Base-by-base conservation (phyloP, 805 yeast genomes). In the Kodamaea neixiangensis region DNA sequence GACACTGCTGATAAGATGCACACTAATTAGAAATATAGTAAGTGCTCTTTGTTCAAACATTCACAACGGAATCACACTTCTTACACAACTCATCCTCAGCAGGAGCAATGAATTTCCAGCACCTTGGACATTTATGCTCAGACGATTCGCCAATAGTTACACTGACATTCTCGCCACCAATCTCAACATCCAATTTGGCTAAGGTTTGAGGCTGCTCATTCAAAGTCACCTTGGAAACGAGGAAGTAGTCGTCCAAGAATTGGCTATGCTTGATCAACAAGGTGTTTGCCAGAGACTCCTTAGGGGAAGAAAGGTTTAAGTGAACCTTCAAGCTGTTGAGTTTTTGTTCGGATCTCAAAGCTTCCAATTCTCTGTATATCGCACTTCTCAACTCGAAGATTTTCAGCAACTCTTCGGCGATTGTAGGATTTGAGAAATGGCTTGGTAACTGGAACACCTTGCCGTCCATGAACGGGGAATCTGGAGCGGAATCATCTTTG, bases 121-220 rank as follows among this genome's bases (percentile, higher is more conserved):
- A 94, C 64, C 99, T 79, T 5, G 97, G 96, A 65, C 99, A 94
- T 61, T 91, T 91, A 47, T 70, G 69, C 1, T 72, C 61, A 0
- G 59, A 48, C 0, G 90, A 78, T 3, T 75, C 73, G 6, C 74
- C 67, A 2, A 86, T 77, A 2, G 64, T 54, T 2, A 76, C 55
- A 2, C 55, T 54, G 2, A 73, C 54, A n/a, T 57, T 50, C 4
- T 57, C 58, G 46, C 66, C 53, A 47, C 65, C 66, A 7, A 53
- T 29, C 6, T 38, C 54, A 9, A 15, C 31, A 6, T 38, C 35
- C 7, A 39, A 40, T 11, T 17, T 15, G 33, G 22, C 31, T n/a
- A 25, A 38, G 7, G 20, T 47, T 14, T 37, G 22, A 10, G 15
- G 13, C n/a, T 37, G 10, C 10, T 58, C 49, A 38, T 68, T 69